Base-by-base conservation (phyloP, 2,329 filamentous ascomycete genomes). In the Fusarium bulbicola region DNA sequence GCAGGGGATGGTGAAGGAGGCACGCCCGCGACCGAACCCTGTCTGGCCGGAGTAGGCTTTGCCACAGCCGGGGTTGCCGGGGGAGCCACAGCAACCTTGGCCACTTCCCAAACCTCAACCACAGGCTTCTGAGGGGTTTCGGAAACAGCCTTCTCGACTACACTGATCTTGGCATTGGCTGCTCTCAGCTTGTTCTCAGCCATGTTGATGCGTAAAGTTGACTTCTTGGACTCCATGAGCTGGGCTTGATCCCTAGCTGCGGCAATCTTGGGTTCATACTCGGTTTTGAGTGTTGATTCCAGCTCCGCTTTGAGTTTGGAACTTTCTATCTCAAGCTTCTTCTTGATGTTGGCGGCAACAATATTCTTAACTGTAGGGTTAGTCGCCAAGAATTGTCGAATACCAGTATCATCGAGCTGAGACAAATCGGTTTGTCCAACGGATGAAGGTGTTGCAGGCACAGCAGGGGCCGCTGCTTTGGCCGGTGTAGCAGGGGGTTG, bases 41-140 rank as follows among this genome's bases (percentile, higher is more conserved):
- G 79, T 43, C 72, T 72, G 15, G 57, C 72, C 6, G 78, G 77
- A 16, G 74, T 68, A 15, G 75, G 65, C 62, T 78, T 79, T 49
- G 49, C 76, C 18, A 62, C 59, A 15, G 76, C 70, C 32, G 77
- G 68, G 11, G 74, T 68, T 24, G 77, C 70, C 9, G 79, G 77
- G n/a, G 78, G 74, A 21, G 80, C 74, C 45, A 80, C 79, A 28
- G 82, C 78, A 26, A 59, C 85, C 82, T 95, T 95, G 0, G 92
- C 95, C 60, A 93, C 84, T 72, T 92, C 91, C 93, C 94, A 98
- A 1, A 98, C 95, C 81, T 98, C 95, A 15, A 85, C 89, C 8
- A 98, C 94, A 1, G 95, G 90, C 79, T 91, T 91, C 76, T 95
- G 87, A 1, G 95, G 95, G 2, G 95, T 98, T 53, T 97, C 92